Base-by-base conservation (phyloP, 2,329 filamentous ascomycete species). In the Colletotrichum abscissum region DNA sequence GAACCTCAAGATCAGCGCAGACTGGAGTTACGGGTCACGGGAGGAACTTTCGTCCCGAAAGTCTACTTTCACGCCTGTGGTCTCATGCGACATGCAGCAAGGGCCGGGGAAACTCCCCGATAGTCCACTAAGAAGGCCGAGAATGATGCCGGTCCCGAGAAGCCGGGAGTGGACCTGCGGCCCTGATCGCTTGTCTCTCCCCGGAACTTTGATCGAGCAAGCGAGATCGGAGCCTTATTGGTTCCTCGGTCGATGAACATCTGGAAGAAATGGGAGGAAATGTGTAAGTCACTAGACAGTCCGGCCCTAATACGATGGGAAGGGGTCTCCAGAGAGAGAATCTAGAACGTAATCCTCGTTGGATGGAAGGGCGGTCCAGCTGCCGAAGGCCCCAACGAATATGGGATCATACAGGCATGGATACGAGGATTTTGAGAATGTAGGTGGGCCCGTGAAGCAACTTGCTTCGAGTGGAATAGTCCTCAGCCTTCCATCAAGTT, bases 361-460 rank as follows among this genome's bases (percentile, higher is more conserved):
- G 28, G 14, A 28, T 74, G 72, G 68, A 72, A 74, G 24, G 19
- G 58, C 72, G 72, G 63, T 59, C 72, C 68, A 71, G 49, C 49
- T 59, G 38, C 72, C 58, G 63, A 72, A 63, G 52, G 38, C 63
- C 42, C 57, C 49, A 63, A 59, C 46, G n/a, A 28, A 16, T 14
- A n/a, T n/a, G 22, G 42, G 19, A 9, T 8, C 42, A 8, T 4
- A 9, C 19, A 8, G 16, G 42, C 7, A 8, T 9, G 19, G 42
- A 22, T 22, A n/a, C 19, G 19, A 49, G 42, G n/a, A n/a, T 49
- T 16, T 56, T 11, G 28, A 7, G 19, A 28, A 56, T 7, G 4
- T 49, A 19, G 9, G 42, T 49, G 42, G 42, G 8, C 19, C 42
- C 2, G 2, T n/a, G 19, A 19, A 22, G 9, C 5, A 49, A 49